A percentile compares a stretch with the other conserved stretches of the same genome.
Conservation (phyloP, 2,329 filamentous ascomycete genomes). For the Cercospora berteroae region DNA sequence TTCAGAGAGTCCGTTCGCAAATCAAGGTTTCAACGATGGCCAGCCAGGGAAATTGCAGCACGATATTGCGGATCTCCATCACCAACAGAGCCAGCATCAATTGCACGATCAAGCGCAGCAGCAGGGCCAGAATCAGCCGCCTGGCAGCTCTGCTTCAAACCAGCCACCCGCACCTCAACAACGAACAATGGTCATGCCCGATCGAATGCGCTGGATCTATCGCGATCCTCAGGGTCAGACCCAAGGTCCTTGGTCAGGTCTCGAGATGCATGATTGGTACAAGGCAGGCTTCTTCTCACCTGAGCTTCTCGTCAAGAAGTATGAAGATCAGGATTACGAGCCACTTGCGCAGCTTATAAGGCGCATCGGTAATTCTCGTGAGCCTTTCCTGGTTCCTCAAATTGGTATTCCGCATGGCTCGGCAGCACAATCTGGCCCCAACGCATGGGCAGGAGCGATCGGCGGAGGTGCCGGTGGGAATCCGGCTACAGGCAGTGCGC, state of each 20-base stretch:
- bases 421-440: conserved; percentile 46
- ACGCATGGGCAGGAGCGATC: conserved; percentile 43
- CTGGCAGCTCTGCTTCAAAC: conserved; percentile 56
- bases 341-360: conserved; percentile 91
- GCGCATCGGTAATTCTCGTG: conserved; percentile 92
- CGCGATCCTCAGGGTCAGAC: conserved; percentile 88
- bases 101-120: conserved; percentile 19
- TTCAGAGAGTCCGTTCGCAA: conserved; percentile 56
- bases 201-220: conserved; percentile 98
- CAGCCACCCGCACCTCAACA: conserved; percentile 68
- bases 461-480: conserved; percentile 8
- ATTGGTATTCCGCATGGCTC: conserved; percentile 91
- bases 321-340: conserved; percentile 92
- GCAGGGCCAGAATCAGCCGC: conserved; percentile 31
- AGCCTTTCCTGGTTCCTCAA: conserved; percentile 95
- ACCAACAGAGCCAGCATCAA: conserved; percentile 23
- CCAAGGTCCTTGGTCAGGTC: conserved; percentile 90
- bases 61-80: conserved; percentile 20
- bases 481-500: conserved; percentile 37
- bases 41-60: conserved; percentile 21
- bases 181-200: conserved; percentile 97
- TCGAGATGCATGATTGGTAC: conserved; percentile 99
- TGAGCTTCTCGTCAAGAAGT: conserved; percentile 89
- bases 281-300: conserved; percentile 97
- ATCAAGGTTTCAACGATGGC: conserved; percentile 25